Evolutionary conservation across 1,284 basidiomycete genomes (phyloP).

Genomic region (Austroboletus niveus): DNA sequence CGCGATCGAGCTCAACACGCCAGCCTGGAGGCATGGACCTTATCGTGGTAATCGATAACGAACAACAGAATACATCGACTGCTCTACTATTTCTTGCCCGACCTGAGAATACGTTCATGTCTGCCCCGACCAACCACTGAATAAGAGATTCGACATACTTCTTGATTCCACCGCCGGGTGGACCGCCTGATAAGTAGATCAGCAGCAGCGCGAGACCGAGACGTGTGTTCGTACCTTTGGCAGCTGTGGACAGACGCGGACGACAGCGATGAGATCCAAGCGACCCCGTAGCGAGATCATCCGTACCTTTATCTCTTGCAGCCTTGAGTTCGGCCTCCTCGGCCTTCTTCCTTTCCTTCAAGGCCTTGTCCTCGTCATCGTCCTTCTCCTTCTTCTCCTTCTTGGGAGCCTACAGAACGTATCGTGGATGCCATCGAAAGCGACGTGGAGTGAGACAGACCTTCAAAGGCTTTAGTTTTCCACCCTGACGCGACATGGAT

Average conservation of each 20-base stretch:
- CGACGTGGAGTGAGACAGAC: slow-evolving; percentile 27
- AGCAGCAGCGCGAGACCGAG: background rate
- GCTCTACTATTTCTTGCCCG: background rate
- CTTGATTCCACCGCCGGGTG: slow-evolving; percentile 76
- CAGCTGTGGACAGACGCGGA: slow-evolving; percentile 38
- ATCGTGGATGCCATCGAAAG: background rate
- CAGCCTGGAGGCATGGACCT: slow-evolving; percentile 11
- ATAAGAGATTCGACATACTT: slow-evolving; percentile 50
- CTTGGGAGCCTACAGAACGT: slow-evolving; percentile 60
- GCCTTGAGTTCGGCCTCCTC: slow-evolving; percentile 69
- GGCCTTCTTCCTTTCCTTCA: slow-evolving; percentile 72
- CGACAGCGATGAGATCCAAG: background rate
- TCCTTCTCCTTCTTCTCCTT: slow-evolving; percentile 67
- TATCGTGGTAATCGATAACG: background rate
- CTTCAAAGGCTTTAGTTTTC: slow-evolving; percentile 78
- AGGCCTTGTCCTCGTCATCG: slow-evolving; percentile 66
- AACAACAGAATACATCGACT: background rate
- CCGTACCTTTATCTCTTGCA: slow-evolving; percentile 64
- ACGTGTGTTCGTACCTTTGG: slow-evolving; percentile 50
- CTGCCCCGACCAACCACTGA: slow-evolving; percentile 51
- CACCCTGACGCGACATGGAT: slow-evolving; percentile 73
- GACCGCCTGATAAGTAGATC: slow-evolving; percentile 46
- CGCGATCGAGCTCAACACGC: slow-evolving; percentile 23
- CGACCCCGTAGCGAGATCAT: background rate
- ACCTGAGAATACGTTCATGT: slow-evolving; percentile 34